Conservation (phyloP, 164 flowering plant species). For the Aristolochia fimbriata region DNA sequence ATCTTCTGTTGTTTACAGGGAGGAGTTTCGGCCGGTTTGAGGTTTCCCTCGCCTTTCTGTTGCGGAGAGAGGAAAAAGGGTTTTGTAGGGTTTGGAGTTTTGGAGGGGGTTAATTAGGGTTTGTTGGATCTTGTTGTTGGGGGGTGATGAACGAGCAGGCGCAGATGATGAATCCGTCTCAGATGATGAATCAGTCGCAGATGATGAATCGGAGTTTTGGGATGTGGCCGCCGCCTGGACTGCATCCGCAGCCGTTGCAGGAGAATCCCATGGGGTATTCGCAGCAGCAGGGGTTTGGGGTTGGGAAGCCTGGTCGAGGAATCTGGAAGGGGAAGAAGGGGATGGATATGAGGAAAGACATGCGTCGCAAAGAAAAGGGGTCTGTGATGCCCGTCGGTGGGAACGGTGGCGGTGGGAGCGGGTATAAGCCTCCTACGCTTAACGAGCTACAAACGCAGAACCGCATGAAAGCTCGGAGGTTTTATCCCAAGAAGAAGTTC, state of each 20-base stretch:
- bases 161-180: background rate
- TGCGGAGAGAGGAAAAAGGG: too few relatives aligned
- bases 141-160: conserved; percentile 2
- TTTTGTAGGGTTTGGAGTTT: background rate
- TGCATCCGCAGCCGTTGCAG: background rate
- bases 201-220: conserved; percentile 3
- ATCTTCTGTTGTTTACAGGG: too few relatives aligned
- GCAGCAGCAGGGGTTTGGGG: background rate
- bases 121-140: background rate
- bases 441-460: conserved; percentile 67
- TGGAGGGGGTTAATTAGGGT: background rate
- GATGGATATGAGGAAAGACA: background rate
- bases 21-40: too few relatives aligned
- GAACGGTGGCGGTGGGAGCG: conserved; percentile 13
- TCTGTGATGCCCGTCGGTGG: background rate
- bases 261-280: background rate
- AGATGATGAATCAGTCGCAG: background rate
- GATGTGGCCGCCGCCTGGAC: background rate
- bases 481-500: conserved; percentile 61
- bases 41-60: too few relatives aligned
- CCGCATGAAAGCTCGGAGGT: conserved; percentile 50
- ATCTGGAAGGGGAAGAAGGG: conserved; percentile 5
- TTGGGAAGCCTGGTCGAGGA: background rate
- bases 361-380: conserved; percentile 1
- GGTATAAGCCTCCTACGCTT: conserved; percentile 58